A percentile compares a stretch with the other conserved stretches of the same genome.
phyloP scores from a whole-genome alignment of 192 early-diverging fungal genomes.

The Coemansia sp. region DNA sequence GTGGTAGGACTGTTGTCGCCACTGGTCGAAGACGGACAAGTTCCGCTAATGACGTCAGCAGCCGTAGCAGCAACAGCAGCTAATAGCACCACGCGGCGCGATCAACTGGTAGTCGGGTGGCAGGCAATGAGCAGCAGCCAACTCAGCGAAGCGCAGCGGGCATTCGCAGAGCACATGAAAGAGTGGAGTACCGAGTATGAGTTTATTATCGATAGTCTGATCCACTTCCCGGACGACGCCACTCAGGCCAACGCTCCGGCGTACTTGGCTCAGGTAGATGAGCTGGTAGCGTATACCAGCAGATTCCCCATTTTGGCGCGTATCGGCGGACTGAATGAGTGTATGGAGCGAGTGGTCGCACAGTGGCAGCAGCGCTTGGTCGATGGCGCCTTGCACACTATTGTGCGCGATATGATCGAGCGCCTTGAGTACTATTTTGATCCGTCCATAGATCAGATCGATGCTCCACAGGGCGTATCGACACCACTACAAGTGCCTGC shows the following conservation, averaged over 20 bases:
- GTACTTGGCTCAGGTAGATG: slow-evolving; percentile 40
- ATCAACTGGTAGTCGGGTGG: slow-evolving; percentile 41
- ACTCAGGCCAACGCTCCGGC: slow-evolving; percentile 11
- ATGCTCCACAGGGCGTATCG: not conserved
- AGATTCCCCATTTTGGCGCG: slow-evolving; percentile 40
- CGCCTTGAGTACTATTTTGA: slow-evolving; percentile 55
- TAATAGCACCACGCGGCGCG: not conserved
- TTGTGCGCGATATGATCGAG: slow-evolving; percentile 50
- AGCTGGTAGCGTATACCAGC: slow-evolving; percentile 20
- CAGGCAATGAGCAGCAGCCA: slow-evolving; percentile 42
- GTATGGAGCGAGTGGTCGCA: slow-evolving; percentile 27
- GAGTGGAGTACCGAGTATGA: slow-evolving; percentile 53
- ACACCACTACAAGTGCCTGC: not conserved
- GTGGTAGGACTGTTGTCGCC: slow-evolving; percentile 51
- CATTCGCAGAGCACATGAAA: slow-evolving; percentile 22
- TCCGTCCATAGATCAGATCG: slow-evolving; percentile 23
- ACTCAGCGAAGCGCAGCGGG: slow-evolving; percentile 31
- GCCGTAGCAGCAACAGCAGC: not conserved
- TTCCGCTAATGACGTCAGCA: not conserved
- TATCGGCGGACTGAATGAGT: slow-evolving; percentile 43
- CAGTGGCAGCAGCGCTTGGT: slow-evolving; percentile 46
- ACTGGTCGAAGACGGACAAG: slow-evolving; percentile 15
- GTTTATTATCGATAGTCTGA: slow-evolving; percentile 43
- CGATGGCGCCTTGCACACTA: slow-evolving; percentile 30
- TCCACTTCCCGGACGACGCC: slow-evolving; percentile 41